Evolutionary conservation across 768 basidiomycete species (phyloP).

Genomic region (Boletales sp.): DNA sequence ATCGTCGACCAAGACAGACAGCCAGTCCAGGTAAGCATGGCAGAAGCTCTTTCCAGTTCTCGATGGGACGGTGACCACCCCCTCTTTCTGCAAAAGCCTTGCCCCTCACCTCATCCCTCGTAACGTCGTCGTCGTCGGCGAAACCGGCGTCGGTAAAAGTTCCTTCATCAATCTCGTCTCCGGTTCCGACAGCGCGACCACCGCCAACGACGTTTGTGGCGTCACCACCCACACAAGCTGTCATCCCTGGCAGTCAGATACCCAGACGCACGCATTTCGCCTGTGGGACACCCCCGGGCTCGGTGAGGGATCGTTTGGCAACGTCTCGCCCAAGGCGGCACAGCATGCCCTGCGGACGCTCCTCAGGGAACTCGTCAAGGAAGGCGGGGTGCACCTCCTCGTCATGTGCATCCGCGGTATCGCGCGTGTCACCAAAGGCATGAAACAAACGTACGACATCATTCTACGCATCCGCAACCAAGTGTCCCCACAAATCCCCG

Average conservation of each 20-base stretch:
- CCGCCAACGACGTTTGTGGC: slow-evolving; percentile 21
- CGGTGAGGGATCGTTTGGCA: slow-evolving; percentile 20
- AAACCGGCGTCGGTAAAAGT: slow-evolving; percentile 25
- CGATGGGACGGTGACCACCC: too few relatives aligned
- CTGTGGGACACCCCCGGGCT: slow-evolving; percentile 26
- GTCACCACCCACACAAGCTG: slow-evolving; percentile 14
- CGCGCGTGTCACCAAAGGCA: slow-evolving; percentile 16
- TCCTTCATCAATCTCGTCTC: slow-evolving; percentile 24
- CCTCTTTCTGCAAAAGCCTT: neutral
- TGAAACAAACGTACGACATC: slow-evolving; percentile 17
- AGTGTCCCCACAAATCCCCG: slow-evolving; percentile 15
- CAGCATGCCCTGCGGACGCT: slow-evolving; percentile 17
- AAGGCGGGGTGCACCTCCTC: slow-evolving; percentile 25
- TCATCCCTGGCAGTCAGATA: slow-evolving; percentile 19
- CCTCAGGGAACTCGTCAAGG: slow-evolving; percentile 15
- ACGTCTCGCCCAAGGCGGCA: slow-evolving; percentile 19
- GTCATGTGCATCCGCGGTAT: slow-evolving; percentile 24
- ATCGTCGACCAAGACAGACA: slow-evolving; percentile 8
- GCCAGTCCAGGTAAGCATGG: slow-evolving; percentile 6
- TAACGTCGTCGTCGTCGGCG: slow-evolving; percentile 21
- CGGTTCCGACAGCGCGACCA: slow-evolving; percentile 10
- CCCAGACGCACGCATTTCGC: slow-evolving; percentile 12
- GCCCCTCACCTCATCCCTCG: slow-evolving; percentile 8
- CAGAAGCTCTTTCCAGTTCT: neutral
- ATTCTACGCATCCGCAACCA: slow-evolving; percentile 19